Percentiles rank a stretch among this genome's conserved stretches.
Conservation (phyloP, 2,329 filamentous ascomycete species). For the Aspergillus sp. region DNA sequence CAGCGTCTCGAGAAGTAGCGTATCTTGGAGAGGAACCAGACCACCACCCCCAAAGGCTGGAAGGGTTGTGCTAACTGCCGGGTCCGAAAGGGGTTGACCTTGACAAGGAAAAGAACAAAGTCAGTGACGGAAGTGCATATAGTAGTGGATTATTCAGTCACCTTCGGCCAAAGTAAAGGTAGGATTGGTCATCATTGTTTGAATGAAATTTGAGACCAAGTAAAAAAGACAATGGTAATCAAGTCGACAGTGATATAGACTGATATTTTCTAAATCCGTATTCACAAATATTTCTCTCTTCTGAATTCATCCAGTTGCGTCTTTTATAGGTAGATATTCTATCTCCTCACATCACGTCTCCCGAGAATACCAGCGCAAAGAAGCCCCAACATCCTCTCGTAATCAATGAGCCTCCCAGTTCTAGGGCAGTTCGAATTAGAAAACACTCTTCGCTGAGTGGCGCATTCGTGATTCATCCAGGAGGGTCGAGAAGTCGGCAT, state of each 20-base stretch:
- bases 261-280: neutral
- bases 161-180: neutral
- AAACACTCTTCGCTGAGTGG: neutral
- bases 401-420: neutral
- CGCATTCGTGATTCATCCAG: neutral
- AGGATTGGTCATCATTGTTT: neutral
- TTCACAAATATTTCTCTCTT: neutral
- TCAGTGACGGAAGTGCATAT: neutral
- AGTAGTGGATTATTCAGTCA: neutral
- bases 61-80: constrained; percentile 44
- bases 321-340: neutral
- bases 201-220: neutral
- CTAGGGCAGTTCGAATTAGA: neutral
- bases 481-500: neutral
- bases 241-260: neutral
- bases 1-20: constrained; percentile 48
- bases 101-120: constrained; percentile 11
- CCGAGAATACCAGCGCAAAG: neutral
- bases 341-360: neutral
- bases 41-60: constrained; percentile 36
- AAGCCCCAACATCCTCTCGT: neutral
- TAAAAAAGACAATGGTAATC: neutral
- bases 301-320: neutral
- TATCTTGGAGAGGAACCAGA: constrained; percentile 44
- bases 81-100: constrained; percentile 45